Conservation (phyloP, 331 rosid species). For the Phaseolus coccineus region DNA sequence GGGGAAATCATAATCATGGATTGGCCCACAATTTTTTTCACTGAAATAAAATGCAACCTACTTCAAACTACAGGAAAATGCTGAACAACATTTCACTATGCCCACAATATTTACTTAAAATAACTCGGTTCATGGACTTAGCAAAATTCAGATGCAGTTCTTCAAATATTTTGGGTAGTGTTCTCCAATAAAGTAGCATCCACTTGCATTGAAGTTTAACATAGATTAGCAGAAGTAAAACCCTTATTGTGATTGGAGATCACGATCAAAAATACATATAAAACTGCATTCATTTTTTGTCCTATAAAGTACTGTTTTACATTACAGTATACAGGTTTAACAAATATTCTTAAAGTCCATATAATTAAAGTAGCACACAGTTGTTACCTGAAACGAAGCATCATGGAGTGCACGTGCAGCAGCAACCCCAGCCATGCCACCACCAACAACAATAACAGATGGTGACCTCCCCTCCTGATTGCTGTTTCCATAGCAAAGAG, state of each 20-base stretch:
- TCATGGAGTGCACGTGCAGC: constrained; percentile 96
- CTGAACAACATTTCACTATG: not conserved
- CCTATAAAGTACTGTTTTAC: not conserved
- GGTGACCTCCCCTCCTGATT: constrained; percentile 67
- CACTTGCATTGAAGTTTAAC: not conserved
- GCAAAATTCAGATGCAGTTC: not conserved
- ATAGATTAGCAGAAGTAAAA: not conserved
- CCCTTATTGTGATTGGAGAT: not conserved
- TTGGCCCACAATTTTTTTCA: not conserved
- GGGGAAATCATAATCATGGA: not conserved
- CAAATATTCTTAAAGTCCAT: not conserved
- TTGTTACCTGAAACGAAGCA: constrained; percentile 82
- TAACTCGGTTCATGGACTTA: not conserved
- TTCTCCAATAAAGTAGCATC: not conserved
- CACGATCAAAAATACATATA: not conserved
- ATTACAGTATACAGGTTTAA: constrained; percentile 5
- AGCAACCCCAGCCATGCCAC: constrained; percentile 91
- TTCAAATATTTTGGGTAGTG: not conserved
- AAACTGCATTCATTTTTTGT: not conserved
- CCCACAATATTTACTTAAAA: not conserved
- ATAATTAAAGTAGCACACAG: not conserved
- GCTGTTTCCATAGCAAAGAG: constrained; percentile 60
- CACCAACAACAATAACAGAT: constrained; percentile 91
- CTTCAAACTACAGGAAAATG: not conserved
- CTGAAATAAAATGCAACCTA: not conserved